Base-by-base conservation (phyloP, 192 early-diverging fungal genomes). In the Pecoramyces ruminantium region DNA sequence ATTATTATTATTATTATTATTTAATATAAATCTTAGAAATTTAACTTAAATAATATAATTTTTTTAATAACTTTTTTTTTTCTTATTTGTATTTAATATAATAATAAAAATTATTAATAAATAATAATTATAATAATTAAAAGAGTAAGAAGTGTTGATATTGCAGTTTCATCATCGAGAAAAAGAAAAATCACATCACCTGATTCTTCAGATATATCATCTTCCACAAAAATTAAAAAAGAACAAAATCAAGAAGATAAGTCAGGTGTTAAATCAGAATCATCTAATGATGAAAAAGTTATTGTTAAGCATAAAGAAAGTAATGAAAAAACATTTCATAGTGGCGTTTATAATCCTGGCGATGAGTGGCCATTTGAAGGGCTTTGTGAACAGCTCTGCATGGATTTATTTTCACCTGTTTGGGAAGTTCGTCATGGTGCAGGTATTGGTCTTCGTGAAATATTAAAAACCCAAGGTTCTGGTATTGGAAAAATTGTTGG, bases 341-440 rank as follows among this genome's bases (percentile, higher is more conserved):
- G 82, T 17, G 84, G 85, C n/a, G 58, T 85, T 78, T 81, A 83
- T 27, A 78, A 30, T 82, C 82, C 85, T 58, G 85, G 84, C 0
- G 92, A 92, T 77, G 86, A 90, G 40, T 94, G 93, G 93, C 88
- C 92, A 51, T 93, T 95, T 82, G 89, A 88, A 80, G 88, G 89
- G 18, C 82, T 94, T 13, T 89, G 88, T 42, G 92, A 92, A 58
- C 87, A 91, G 34, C 87, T 94, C n/a, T 89, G 85, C 79, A 85
- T 93, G 27, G 91, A 94, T 84, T 84, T 95, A 77, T 92, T 93
- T 67, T 87, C 89, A 77, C 90, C 94, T 0, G 80, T 83, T 25
- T 99, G 98, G 98, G 96, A 97, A 83, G 88, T 94, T 14, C 90
- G 98, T 11, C 98, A 99, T 82, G 98, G 98, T 29, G 97, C 98